Evolutionary conservation across 768 basidiomycete species (phyloP).

Genomic region (Pulveroboletus ravenelii): DNA sequence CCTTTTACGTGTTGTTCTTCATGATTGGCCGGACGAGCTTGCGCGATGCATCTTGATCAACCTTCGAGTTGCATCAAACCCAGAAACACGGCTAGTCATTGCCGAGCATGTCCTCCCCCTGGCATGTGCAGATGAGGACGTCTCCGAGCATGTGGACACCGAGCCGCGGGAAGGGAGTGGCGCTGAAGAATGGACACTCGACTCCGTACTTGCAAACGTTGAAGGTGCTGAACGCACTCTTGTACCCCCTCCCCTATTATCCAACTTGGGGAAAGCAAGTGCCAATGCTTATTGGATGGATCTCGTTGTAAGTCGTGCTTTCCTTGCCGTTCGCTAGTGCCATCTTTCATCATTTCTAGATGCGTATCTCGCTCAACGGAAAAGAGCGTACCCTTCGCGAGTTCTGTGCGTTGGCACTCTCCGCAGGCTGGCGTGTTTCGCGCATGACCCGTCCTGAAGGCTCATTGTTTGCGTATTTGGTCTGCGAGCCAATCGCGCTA

Average conservation of each 20-base stretch:
- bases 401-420: slow-evolving; percentile 46
- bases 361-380: slow-evolving; percentile 64
- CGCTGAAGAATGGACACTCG: slow-evolving; percentile 25
- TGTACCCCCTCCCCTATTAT: slow-evolving; percentile 57
- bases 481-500: slow-evolving; percentile 57
- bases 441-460: slow-evolving; percentile 55
- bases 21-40: slow-evolving; percentile 72
- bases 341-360: slow-evolving; percentile 36
- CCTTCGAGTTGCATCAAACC: slow-evolving; percentile 35
- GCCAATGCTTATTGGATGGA: slow-evolving; percentile 67
- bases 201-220: slow-evolving; percentile 34
- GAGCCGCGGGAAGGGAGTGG: slow-evolving; percentile 6
- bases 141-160: slow-evolving; percentile 2
- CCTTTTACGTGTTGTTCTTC: slow-evolving; percentile 64
- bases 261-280: slow-evolving; percentile 71
- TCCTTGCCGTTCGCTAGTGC: neutral
- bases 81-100: slow-evolving; percentile 56
- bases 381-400: slow-evolving; percentile 70
- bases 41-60: slow-evolving; percentile 44
- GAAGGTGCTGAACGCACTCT: slow-evolving; percentile 51
- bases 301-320: slow-evolving; percentile 44
- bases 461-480: slow-evolving; percentile 66
- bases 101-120: slow-evolving; percentile 69
- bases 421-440: slow-evolving; percentile 59
- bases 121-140: slow-evolving; percentile 54